A percentile compares a stretch with the other conserved stretches of the same genome.
These are phyloP conservation scores for Discostella stelligeroides DNA, from an alignment of 108 stramenopile species.

Conservation along the genomic window DNA sequence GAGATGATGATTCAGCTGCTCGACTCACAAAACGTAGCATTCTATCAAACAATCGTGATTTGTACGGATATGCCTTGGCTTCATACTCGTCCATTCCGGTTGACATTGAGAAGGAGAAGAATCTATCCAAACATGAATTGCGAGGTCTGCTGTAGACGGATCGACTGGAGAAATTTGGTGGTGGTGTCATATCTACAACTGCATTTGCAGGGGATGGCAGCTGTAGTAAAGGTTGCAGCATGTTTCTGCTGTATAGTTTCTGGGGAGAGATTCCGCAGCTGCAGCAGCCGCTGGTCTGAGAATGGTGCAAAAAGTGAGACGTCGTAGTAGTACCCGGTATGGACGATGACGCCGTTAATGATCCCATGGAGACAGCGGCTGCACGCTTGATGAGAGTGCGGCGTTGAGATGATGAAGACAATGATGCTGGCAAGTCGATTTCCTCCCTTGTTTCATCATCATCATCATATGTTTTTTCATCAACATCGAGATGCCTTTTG, in stretches of 20 bases:
- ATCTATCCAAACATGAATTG: conserved; percentile 22
- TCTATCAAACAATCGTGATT: conserved; percentile 45
- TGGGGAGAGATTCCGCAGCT: too few species aligned
- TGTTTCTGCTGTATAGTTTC: too few species aligned
- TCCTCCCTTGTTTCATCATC: not conserved
- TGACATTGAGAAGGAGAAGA: conserved; percentile 50
- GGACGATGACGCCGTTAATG: not conserved
- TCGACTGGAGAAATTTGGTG: too few species aligned
- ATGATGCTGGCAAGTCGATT: not conserved
- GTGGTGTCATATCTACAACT: too few species aligned
- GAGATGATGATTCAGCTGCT: not conserved
- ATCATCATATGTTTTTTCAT: not conserved
- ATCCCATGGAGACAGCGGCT: not conserved
- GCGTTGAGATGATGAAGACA: not conserved
- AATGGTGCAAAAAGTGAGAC: too few species aligned
- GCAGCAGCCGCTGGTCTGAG: too few species aligned
- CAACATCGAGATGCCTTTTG: too few species aligned
- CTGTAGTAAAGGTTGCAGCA: too few species aligned
- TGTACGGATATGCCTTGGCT: conserved; percentile 45
- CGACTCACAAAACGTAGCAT: not conserved
- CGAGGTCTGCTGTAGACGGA: conserved; percentile 24
- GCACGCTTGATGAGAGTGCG: not conserved
- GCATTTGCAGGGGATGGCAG: too few species aligned
- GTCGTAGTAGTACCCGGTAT: too few species aligned
- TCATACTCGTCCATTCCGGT: conserved; percentile 56